Evolutionary conservation across 2,329 filamentous ascomycete genomes (phyloP), one percentile per base, ranked within the genome.

Genomic region (Zopfia rhizophila): DNA sequence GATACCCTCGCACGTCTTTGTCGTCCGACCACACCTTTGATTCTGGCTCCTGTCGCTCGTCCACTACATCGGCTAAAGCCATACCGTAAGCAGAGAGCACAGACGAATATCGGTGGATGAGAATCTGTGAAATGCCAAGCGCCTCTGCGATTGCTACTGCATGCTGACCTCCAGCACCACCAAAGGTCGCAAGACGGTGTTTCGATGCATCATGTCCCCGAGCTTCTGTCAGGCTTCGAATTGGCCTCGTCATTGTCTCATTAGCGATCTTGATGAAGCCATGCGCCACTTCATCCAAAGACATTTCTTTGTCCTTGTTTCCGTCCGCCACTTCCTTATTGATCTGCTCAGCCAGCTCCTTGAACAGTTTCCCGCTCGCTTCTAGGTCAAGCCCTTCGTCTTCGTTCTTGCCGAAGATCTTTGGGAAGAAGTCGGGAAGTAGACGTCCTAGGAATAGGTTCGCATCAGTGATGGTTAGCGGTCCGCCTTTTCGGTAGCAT

Each of bases 361-460:
- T 80, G 50, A 97, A 89, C 1, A 90, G 81, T 59, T 82, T 85
- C 66, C 85, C 82, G 60, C 90, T 96, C 1, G 89, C 88, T 45
- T 88, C 82, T 1, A 83, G 77, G 65, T 96, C 91, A 1, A 97
- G 74, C 0, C 86, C 86, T 68, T 94, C 83, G 45, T 96, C 81
- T 66, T 97, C 92, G 31, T 92, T 88, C 68, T 90, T 88, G 32
- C 93, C 93, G 60, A 97, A 97, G 48, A 97, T 97, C 68, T 92
- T 93, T 0, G 92, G 92, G 64, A 97, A 97, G 77, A 94, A 96
- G 51, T 95, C 90, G 0, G 92, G 92, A 1, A 96, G 74, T 3
- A 97, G 77, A 27, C 92, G 82, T 0, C 92, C 91, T 0, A 96
- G 83, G 60, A 90, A 90, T 5, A 96, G 72, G 58, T 96, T 96